Percentiles rank a stretch among this genome's conserved stretches.
These are phyloP conservation scores for Yarrowia bubula DNA, from an alignment of 805 yeast genomes.

Conservation along the genomic window DNA sequence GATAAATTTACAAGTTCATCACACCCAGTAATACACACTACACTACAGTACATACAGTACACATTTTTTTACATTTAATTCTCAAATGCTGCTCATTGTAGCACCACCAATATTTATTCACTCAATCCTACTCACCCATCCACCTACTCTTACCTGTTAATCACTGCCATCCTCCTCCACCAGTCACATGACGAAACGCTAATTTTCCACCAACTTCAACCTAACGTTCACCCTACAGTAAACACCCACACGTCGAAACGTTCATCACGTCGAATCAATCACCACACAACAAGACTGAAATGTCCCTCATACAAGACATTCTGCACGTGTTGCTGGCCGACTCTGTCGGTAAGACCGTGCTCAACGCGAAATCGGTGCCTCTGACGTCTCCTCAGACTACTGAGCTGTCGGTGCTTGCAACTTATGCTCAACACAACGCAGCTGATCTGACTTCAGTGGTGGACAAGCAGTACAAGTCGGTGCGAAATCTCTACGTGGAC, in stretches of 20 bases:
- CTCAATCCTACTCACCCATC: not conserved
- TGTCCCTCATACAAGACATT: slow-evolving; percentile 25
- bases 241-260: slow-evolving; percentile 14
- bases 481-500: slow-evolving; percentile 34
- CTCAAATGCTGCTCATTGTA: too few species aligned
- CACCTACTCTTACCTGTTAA: not conserved
- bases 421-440: slow-evolving; percentile 10
- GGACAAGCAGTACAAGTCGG: slow-evolving; percentile 28
- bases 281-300: not conserved
- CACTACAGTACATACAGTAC: too few species aligned
- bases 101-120: not conserved
- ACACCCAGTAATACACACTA: too few species aligned
- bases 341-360: not conserved
- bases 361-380: slow-evolving; percentile 3
- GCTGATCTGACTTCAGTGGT: slow-evolving; percentile 29
- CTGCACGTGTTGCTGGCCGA: slow-evolving; percentile 6
- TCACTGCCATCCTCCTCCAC: too few species aligned
- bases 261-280: slow-evolving; percentile 13
- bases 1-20: too few species aligned
- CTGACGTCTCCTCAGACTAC: slow-evolving; percentile 2
- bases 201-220: not conserved
- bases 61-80: too few species aligned
- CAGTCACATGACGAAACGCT: slow-evolving; percentile 24
- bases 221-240: not conserved
- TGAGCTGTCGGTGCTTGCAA: slow-evolving; percentile 6